Evolutionary conservation across 768 basidiomycete species (phyloP).

Genomic region (Mycena vitilis): DNA sequence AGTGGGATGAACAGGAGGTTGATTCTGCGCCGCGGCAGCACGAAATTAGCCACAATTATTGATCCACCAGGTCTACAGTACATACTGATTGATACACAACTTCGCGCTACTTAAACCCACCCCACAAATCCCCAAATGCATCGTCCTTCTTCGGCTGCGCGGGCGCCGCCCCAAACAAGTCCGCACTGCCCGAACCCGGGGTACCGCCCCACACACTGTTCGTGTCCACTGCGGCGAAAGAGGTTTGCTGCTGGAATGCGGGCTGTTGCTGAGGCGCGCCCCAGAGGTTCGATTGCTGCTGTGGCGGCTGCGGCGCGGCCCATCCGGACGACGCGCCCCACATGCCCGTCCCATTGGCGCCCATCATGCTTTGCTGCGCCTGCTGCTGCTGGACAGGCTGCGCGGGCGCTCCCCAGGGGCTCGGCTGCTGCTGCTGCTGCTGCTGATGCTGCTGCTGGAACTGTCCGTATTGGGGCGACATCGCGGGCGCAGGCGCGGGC

Average conservation of each 20-base stretch:
- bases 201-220: constrained; percentile 70
- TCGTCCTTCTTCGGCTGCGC: constrained; percentile 74
- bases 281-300: constrained; percentile 58
- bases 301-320: constrained; percentile 50
- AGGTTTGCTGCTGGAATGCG: not conserved
- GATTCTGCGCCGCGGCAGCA: no score
- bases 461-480: constrained; percentile 50
- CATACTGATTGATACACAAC: not conserved
- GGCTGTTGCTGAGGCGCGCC: constrained; percentile 35
- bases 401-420: constrained; percentile 45
- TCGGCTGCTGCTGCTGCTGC: constrained; percentile 36
- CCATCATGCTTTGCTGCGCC: constrained; percentile 64
- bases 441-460: constrained; percentile 35
- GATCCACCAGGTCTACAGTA: constrained; percentile 10
- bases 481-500: constrained; percentile 49
- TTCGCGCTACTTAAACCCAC: constrained; percentile 78
- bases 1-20: no score
- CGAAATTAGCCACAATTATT: not conserved
- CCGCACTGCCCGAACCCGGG: constrained; percentile 41
- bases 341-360: constrained; percentile 61
- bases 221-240: constrained; percentile 46
- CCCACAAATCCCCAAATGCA: constrained; percentile 87
- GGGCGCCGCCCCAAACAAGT: constrained; percentile 51
- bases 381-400: constrained; percentile 23
- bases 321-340: constrained; percentile 81